These are phyloP conservation scores for Thraustotheca clavata DNA, from an alignment of 352 stramenopile species.

Conservation along the genomic window DNA sequence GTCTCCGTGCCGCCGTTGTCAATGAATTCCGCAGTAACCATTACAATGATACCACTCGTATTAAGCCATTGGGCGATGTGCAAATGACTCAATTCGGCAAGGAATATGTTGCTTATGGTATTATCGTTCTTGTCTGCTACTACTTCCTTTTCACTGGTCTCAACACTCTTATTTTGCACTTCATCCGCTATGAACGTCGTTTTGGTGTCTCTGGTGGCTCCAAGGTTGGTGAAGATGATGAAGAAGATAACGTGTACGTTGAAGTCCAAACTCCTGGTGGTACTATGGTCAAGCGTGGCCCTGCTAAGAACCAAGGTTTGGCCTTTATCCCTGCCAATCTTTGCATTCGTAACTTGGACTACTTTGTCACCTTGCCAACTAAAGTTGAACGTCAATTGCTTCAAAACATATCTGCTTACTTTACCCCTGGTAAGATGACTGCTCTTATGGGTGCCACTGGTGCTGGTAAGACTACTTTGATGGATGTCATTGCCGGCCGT, in stretches of 20 bases:
- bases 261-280: conserved; percentile 27
- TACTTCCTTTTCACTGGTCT: conserved; percentile 22
- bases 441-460: conserved; percentile 62
- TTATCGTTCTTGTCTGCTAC: conserved; percentile 20
- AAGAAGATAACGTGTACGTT: conserved; percentile 28
- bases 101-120: conserved; percentile 10
- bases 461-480: conserved; percentile 50
- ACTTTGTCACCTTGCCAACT: conserved; percentile 26
- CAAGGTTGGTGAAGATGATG: conserved; percentile 15
- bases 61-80: neutral
- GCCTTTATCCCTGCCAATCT: conserved; percentile 18
- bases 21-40: conserved; percentile 15
- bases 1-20: conserved; percentile 9
- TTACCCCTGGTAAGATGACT: conserved; percentile 42
- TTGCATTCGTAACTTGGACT: conserved; percentile 20
- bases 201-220: conserved; percentile 19
- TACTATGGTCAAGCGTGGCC: conserved; percentile 20
- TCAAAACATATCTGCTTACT: conserved; percentile 34
- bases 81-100: conserved; percentile 15
- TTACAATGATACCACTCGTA: neutral
- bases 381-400: conserved; percentile 39
- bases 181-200: conserved; percentile 18
- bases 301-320: conserved; percentile 20
- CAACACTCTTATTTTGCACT: conserved; percentile 20
- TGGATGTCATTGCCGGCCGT: conserved; percentile 59